Percentiles rank a stretch among this genome's conserved stretches.
Evolutionary conservation across 208 protist genomes (phyloP).

Genomic region (Crithidia sp.): DNA sequence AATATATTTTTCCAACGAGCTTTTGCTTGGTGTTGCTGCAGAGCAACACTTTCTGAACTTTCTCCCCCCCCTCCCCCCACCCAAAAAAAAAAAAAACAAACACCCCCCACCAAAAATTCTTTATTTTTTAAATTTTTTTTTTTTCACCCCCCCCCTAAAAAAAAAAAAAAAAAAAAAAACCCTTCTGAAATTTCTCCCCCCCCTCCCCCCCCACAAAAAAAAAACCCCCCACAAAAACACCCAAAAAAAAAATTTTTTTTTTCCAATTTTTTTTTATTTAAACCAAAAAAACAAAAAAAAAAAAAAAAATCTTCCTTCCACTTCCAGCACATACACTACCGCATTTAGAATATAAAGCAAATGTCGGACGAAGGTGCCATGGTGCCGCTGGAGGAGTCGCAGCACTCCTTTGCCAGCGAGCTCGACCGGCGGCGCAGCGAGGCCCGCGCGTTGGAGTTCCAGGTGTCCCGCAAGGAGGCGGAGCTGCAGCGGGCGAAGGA

Average conservation of each 20-base stretch:
- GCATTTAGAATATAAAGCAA: not conserved
- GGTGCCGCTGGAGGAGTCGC: slow-evolving; percentile 46
- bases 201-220: not conserved
- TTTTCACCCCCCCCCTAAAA: not conserved
- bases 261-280: no score
- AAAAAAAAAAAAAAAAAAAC: not conserved
- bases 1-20: not conserved
- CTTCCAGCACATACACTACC: no score
- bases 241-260: not conserved
- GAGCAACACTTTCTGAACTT: not conserved
- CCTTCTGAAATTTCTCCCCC: no score
- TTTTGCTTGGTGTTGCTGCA: not conserved
- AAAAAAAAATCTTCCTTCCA: no score
- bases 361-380: slow-evolving; percentile 67
- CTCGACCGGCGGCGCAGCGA: slow-evolving; percentile 62
- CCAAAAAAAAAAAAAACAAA: not conserved
- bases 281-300: not conserved
- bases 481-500: slow-evolving; percentile 81
- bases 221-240: not conserved
- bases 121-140: no score
- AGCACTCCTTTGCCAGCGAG: slow-evolving; percentile 37
- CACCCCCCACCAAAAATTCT: no score
- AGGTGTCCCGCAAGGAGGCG: slow-evolving; percentile 70
- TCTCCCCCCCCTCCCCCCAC: no score
- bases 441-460: slow-evolving; percentile 66